These are phyloP conservation scores for Pythium brachiatum DNA, from an alignment of 352 stramenopile species.

Conservation along the genomic window DNA sequence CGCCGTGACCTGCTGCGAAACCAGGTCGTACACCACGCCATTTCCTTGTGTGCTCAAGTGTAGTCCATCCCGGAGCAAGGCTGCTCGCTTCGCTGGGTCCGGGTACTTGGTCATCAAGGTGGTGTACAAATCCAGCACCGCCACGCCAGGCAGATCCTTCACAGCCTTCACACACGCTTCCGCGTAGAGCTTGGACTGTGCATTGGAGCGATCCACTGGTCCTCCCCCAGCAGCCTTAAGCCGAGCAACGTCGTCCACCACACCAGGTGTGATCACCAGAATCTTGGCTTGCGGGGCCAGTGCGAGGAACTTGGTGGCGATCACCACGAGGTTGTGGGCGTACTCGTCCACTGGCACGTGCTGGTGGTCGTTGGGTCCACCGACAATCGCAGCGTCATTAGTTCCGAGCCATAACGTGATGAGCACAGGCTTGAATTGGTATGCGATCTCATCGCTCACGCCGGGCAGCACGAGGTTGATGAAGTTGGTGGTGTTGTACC, in stretches of 20 bases:
- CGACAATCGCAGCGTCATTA: conserved; percentile 43
- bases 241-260: conserved; percentile 3
- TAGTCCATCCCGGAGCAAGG: conserved; percentile 6
- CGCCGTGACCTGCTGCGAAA: background rate
- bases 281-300: conserved; percentile 4
- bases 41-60: background rate
- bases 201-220: conserved; percentile 7
- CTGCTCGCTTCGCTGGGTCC: background rate
- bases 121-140: conserved; percentile 4
- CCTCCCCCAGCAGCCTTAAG: too few species aligned
- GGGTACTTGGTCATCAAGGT: conserved; percentile 5
- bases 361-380: conserved; percentile 29
- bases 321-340: conserved; percentile 33
- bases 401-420: conserved; percentile 46
- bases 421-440: conserved; percentile 20
- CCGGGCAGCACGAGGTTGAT: background rate
- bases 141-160: background rate
- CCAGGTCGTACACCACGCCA: background rate
- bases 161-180: background rate
- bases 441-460: conserved; percentile 28
- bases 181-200: background rate
- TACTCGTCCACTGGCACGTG: conserved; percentile 46
- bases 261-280: background rate
- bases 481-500: conserved; percentile 38
- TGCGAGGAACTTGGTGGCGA: conserved; percentile 14